These are phyloP conservation scores for Teunomyces gatunensis DNA, from an alignment of 805 yeast genomes.

Conservation along the genomic window DNA sequence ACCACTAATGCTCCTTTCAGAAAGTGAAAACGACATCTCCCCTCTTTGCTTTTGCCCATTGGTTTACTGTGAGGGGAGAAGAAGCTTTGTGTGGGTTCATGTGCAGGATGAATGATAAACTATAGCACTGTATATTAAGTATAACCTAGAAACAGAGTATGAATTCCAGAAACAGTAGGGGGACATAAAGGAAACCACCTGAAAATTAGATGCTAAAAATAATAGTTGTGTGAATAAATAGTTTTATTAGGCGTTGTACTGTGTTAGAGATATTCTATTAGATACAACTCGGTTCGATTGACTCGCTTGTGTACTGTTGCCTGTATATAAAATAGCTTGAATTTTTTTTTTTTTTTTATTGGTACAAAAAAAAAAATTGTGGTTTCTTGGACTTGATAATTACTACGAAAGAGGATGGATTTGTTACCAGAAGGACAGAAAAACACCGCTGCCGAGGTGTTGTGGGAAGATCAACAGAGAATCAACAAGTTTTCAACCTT, in stretches of 20 bases:
- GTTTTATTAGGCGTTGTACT: too few species aligned
- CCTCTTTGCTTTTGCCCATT: neutral
- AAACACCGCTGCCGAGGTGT: slow-evolving; percentile 56
- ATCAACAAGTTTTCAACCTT: slow-evolving; percentile 87
- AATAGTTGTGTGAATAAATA: too few species aligned
- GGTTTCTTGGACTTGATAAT: neutral
- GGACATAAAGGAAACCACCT: too few species aligned
- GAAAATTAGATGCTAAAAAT: too few species aligned
- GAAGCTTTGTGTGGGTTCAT: neutral
- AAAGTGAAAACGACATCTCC: neutral
- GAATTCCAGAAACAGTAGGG: too few species aligned
- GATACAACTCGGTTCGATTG: too few species aligned
- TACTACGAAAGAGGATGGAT: slow-evolving; percentile 28
- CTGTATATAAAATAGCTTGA: neutral
- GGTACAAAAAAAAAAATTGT: neutral
- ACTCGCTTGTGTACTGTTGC: neutral
- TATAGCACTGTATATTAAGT: too few species aligned
- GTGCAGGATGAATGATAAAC: too few species aligned
- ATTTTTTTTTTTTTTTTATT: neutral
- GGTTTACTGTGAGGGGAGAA: neutral
- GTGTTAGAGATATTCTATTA: too few species aligned
- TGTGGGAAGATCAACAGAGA: slow-evolving; percentile 82
- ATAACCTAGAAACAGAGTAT: too few species aligned
- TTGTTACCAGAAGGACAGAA: slow-evolving; percentile 54
- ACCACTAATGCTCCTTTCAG: neutral